Base-by-base conservation (phyloP, 2,329 filamentous ascomycete genomes). In the Berkeleyomyces rouxiae region DNA sequence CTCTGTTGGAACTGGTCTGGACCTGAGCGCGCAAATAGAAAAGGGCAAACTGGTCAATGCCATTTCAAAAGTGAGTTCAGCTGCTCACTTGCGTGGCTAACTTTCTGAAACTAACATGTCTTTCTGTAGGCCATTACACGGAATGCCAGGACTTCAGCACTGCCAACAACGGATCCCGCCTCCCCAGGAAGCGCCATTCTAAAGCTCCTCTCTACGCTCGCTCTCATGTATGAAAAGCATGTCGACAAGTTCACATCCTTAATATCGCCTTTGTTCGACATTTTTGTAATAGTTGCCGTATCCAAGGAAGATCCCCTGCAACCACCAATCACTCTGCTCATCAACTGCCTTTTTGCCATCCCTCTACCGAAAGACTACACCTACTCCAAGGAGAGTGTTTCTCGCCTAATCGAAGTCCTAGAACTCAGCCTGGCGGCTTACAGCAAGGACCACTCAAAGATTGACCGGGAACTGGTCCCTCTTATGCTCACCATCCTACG, bases 1-100 rank as follows among this genome's bases (percentile, higher is more conserved):
- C 37, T 64, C 61, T 1, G 65, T 64, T 13, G 61, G 62, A 13
- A 66, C 64, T 11, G 65, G 62, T 1, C 59, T 66, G 4, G 62
- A 66, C 39, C 72, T 95, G 91, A 43, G 40, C 10, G 42, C 62
- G 9, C 62, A 61, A 5, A 64, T 68, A 31, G 66, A 68, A 39
- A 65, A 65, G 40, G 61, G 67, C 65, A 64, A 67, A 65, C 53
- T 67, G 49, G 61, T 67, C 3, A 64, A 66, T 7, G 47, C 62
- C n/a, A 65, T 68, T 33, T 67, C 65, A 44, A 64, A 63, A 42
- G 65, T 66, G 23, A 33, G 65, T n/a, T 33, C 55, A 42, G 11
- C 16, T 58, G 33, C 33, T 43, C 23, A 37, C 43, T 40, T 60
- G 13, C 59, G 7, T 16, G 4, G 40, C 13, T 43, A 2, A 47